A percentile compares a stretch with the other conserved stretches of the same genome.
phyloP scores from a whole-genome alignment of 73 alveolate genomes.

The Blepharisma stoltei region DNA sequence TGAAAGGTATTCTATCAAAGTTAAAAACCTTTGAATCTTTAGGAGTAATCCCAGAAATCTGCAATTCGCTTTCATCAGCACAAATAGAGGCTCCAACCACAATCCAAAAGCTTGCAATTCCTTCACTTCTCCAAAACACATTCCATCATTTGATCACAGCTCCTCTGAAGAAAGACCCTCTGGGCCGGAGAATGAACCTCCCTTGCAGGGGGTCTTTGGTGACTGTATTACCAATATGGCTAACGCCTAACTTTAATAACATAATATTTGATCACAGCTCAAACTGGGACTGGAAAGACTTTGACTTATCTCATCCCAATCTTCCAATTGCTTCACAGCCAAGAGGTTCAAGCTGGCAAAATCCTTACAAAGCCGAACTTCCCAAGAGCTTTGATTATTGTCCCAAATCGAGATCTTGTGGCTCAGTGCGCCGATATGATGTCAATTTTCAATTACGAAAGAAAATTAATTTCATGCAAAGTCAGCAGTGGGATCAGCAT shows the following conservation, averaged over 20 bases:
- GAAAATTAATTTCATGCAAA: slow-evolving; percentile 39
- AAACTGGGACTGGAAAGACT: slow-evolving; percentile 93
- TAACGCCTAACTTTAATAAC: too few relatives aligned
- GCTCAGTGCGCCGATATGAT: slow-evolving; percentile 41
- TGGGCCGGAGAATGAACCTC: too few relatives aligned
- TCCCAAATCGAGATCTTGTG: slow-evolving; percentile 64
- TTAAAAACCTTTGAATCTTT: slow-evolving; percentile 39
- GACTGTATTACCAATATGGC: too few relatives aligned
- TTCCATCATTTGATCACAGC: slow-evolving; percentile 65
- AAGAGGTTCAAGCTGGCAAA: slow-evolving; percentile 60
- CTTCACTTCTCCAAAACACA: slow-evolving; percentile 66
- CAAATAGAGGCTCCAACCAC: slow-evolving; percentile 61
- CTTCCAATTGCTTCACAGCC: slow-evolving; percentile 59
- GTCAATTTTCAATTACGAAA: slow-evolving; percentile 43
- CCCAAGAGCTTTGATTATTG: slow-evolving; percentile 57
- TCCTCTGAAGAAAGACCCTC: too few relatives aligned
- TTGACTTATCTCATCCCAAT: slow-evolving; percentile 77
- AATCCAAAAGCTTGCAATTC: slow-evolving; percentile 71
- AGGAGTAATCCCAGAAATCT: slow-evolving; percentile 8
- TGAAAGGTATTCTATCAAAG: too few relatives aligned
- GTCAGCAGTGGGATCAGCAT: slow-evolving; percentile 45
- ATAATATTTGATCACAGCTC: slow-evolving; percentile 72
- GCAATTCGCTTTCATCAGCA: not conserved
- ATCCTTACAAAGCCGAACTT: slow-evolving; percentile 45
- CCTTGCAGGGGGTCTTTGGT: too few relatives aligned